Evolutionary conservation across 2,329 filamentous ascomycete genomes (phyloP).

Genomic region (Zarea fungicola): DNA sequence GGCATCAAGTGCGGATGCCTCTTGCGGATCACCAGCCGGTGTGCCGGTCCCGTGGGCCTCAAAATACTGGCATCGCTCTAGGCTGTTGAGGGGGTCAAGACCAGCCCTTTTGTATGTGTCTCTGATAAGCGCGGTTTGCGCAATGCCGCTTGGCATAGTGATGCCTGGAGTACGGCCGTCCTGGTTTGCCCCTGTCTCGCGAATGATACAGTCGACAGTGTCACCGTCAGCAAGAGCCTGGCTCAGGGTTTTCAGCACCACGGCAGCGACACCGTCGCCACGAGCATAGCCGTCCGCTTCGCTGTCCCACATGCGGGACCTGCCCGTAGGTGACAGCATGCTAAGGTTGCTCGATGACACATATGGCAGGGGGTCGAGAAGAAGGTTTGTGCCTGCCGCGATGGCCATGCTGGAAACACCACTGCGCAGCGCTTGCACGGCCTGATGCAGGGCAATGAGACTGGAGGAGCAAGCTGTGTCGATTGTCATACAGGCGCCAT

Average conservation of each 20-base stretch:
- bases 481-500: constrained; percentile 44
- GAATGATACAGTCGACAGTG: constrained; percentile 42
- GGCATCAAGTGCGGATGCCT: constrained; percentile 21
- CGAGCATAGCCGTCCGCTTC: constrained; percentile 46
- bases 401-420: constrained; percentile 40
- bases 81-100: constrained; percentile 17
- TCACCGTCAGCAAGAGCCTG: constrained; percentile 46
- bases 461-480: constrained; percentile 47
- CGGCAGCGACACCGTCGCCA: constrained; percentile 43
- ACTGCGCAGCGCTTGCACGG: constrained; percentile 38
- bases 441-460: constrained; percentile 43
- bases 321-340: constrained; percentile 37
- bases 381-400: constrained; percentile 21
- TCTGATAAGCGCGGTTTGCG: constrained; percentile 33
- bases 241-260: constrained; percentile 42
- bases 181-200: constrained; percentile 43
- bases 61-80: constrained; percentile 23
- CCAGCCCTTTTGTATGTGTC: constrained; percentile 23
- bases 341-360: constrained; percentile 40
- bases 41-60: constrained; percentile 49
- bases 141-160: constrained; percentile 44
- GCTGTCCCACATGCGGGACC: constrained; percentile 34
- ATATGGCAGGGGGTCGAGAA: constrained; percentile 1
- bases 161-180: constrained; percentile 51
- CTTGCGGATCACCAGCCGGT: constrained; percentile 43